Evolutionary conservation across 1,284 basidiomycete species (phyloP).

Genomic region (Stereum hirsutum): DNA sequence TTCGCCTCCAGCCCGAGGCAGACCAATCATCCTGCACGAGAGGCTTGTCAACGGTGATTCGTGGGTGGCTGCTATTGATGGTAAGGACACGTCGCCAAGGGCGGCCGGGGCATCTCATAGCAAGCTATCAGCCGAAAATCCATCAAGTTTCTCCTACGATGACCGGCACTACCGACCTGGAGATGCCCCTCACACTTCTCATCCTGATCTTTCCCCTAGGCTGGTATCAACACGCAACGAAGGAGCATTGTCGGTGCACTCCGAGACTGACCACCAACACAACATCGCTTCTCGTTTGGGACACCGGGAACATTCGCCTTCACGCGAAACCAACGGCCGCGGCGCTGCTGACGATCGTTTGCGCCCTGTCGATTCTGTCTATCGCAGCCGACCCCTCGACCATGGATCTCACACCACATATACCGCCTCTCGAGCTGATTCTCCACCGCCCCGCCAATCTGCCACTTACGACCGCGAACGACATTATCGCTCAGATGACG

Average conservation of each 20-base stretch:
- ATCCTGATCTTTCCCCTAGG: conserved; percentile 5
- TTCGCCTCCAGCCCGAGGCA: conserved; percentile 8
- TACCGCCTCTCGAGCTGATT: conserved; percentile 6
- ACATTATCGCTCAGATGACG: too few species aligned
- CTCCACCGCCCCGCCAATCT: neutral
- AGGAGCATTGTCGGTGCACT: neutral
- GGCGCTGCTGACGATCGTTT: conserved; percentile 1
- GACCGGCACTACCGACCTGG: conserved; percentile 60
- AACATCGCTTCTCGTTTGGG: too few species aligned
- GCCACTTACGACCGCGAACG: neutral
- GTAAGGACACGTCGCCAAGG: neutral
- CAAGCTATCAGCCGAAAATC: neutral
- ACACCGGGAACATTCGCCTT: too few species aligned
- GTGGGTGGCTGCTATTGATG: neutral
- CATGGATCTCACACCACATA: conserved; percentile 5
- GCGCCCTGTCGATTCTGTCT: neutral
- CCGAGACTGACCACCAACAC: neutral
- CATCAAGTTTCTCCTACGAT: conserved; percentile 31
- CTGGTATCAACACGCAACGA: neutral
- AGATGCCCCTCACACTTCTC: conserved; percentile 11
- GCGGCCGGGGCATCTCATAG: neutral
- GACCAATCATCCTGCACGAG: too few species aligned
- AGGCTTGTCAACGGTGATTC: conserved; percentile 14
- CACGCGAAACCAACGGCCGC: neutral
- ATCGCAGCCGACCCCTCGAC: neutral